Base-by-base conservation (phyloP, 371 early-diverging fungal species). In the Vairimorpha ceranae region DNA sequence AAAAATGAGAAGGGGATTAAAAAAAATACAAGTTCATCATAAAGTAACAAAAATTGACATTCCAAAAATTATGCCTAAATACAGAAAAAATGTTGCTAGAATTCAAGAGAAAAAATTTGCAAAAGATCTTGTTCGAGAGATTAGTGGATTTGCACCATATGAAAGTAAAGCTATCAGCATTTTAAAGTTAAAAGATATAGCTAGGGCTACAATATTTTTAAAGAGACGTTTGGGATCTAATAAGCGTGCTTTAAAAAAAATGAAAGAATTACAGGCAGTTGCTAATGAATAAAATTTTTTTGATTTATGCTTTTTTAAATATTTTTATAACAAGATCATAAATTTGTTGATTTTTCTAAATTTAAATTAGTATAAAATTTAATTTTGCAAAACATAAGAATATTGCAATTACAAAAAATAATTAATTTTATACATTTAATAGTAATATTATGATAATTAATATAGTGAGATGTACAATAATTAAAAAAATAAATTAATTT, bases 151-250 rank as follows among this genome's bases (percentile, higher is more conserved):
- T 21, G 61, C 80, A 29, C 85, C 85, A 29, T 83, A 83, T 73
- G 85, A 85, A 61, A 80, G 78, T 75, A 82, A 79, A 58, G 83
- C 79, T 30, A 70, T 82, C 46, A 83, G 82, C 21, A 69, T 81
- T 15, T 70, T 80, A 41, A 83, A 73, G 68, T 66, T 61, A 33
- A 82, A 82, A 58, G 70, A 81, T 46, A 74, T 69, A 21, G 82
- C 78, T 61, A 81, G 70, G 59, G 82, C 82, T 63, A 82, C 69
- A 59, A 83, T 76, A 72, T 80, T 82, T 59, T 64, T 85, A 15
- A 83, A 81, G 63, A 80, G 73, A 56, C 76, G 83, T 67, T 68
- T 83, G 2, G 85, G 85, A 36, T 70, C 75, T 6, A 58, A 79
- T 12, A 74, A 74, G 45, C 41, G 76, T n/a, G 80, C 83, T 0